phyloP scores from a whole-genome alignment of 2,329 filamentous ascomycete genomes.

The Curvularia eragrostidis region DNA sequence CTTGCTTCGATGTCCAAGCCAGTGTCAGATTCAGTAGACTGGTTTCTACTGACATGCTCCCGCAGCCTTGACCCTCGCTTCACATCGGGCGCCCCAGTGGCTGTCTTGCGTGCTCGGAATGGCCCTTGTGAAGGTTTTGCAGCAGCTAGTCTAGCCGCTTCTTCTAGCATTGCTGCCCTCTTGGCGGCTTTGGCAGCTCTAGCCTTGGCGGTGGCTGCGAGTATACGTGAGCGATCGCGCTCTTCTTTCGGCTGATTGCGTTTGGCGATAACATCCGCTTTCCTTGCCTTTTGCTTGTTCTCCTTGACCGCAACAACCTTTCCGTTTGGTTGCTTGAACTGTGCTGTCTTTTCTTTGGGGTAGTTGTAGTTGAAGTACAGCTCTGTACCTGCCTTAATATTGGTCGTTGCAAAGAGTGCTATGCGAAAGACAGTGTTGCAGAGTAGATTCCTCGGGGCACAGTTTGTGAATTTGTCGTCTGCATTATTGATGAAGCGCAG shows the following conservation, averaged over 20 bases:
- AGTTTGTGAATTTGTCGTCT: conserved; percentile 61
- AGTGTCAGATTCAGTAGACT: conserved; percentile 8
- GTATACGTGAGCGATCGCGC: conserved; percentile 6
- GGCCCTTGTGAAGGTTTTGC: neutral
- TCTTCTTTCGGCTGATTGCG: neutral
- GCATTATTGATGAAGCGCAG: conserved; percentile 86
- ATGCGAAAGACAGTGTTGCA: conserved; percentile 78
- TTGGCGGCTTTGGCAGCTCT: conserved; percentile 25
- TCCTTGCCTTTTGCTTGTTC: conserved; percentile 14
- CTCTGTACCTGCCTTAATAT: conserved; percentile 75
- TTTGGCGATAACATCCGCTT: conserved; percentile 7
- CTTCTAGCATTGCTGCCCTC: conserved; percentile 14
- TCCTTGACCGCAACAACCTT: conserved; percentile 23
- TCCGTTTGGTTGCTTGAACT: conserved; percentile 33
- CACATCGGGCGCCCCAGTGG: neutral
- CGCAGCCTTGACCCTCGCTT: neutral
- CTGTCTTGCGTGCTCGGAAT: conserved; percentile 21
- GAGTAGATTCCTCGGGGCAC: conserved; percentile 71
- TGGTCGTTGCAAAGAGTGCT: conserved; percentile 71
- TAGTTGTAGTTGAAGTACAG: conserved; percentile 80
- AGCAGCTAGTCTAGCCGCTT: neutral
- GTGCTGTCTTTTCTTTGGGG: conserved; percentile 25
- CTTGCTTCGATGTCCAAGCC: conserved; percentile 2
- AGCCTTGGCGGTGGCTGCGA: conserved; percentile 17
- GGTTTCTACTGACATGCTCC: neutral